Evolutionary conservation across 306 rosid species (phyloP).

Genomic region (Senna tora): DNA sequence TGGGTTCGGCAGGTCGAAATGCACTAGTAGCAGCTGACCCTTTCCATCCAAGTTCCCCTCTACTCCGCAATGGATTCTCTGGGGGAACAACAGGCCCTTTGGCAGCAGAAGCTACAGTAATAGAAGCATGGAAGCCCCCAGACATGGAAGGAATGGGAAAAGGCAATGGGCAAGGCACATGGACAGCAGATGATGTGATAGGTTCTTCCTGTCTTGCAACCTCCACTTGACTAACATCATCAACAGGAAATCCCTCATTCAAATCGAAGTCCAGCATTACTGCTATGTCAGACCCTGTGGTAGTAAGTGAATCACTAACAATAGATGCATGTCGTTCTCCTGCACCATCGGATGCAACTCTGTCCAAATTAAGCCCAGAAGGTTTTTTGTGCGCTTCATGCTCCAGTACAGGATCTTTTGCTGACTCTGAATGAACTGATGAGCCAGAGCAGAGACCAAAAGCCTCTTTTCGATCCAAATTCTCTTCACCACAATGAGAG

Average conservation of each 20-base stretch:
- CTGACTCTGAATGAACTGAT: constrained; percentile 32
- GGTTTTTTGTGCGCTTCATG: constrained; percentile 32
- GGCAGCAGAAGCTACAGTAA: constrained; percentile 87
- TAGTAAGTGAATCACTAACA: constrained; percentile 37
- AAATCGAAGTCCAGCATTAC: constrained; percentile 82
- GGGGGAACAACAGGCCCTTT: constrained; percentile 81
- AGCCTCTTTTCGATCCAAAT: constrained; percentile 28
- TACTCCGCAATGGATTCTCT: constrained; percentile 63
- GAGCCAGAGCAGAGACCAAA: constrained; percentile 32
- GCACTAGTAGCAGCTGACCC: constrained; percentile 98
- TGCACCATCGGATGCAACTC: constrained; percentile 42
- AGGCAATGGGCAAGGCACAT: constrained; percentile 61
- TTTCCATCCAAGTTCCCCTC: constrained; percentile 88
- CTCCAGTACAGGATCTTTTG: constrained; percentile 27
- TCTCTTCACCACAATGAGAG: constrained; percentile 32
- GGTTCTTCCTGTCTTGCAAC: constrained; percentile 49
- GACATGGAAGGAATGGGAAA: constrained; percentile 62
- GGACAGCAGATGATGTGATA: constrained; percentile 54
- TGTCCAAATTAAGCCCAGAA: constrained; percentile 33
- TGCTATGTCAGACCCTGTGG: constrained; percentile 47
- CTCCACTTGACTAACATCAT: constrained; percentile 69
- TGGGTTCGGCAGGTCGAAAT: constrained; percentile 89
- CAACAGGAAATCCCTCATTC: constrained; percentile 79
- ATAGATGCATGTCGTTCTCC: constrained; percentile 37
- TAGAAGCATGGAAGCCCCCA: constrained; percentile 64